Evolutionary conservation across 495 filamentous ascomycete genomes (phyloP).

Genomic region (Cercophora newfieldiana): DNA sequence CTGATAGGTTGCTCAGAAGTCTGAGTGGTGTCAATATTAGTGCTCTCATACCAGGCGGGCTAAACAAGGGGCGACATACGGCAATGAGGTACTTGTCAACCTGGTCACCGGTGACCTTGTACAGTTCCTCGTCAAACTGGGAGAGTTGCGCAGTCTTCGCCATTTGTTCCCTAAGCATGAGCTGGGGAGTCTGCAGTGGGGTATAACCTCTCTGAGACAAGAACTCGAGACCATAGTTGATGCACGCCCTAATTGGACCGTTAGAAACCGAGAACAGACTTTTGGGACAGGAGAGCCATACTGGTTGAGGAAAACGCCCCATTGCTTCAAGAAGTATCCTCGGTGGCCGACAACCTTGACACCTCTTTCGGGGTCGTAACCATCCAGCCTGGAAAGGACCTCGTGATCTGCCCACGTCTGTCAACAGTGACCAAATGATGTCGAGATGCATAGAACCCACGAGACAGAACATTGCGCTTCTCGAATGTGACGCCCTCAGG

Average conservation of each 20-base stretch:
- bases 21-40: slow-evolving; percentile 13
- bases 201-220: slow-evolving; percentile 74
- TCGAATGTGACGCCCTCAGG: slow-evolving; percentile 69
- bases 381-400: slow-evolving; percentile 81
- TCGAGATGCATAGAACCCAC: slow-evolving; percentile 29
- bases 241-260: slow-evolving; percentile 56
- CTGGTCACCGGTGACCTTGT: slow-evolving; percentile 90
- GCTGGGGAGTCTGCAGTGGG: slow-evolving; percentile 89
- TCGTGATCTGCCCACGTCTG: slow-evolving; percentile 72
- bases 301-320: slow-evolving; percentile 82
- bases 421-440: slow-evolving; percentile 33
- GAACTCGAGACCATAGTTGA: slow-evolving; percentile 94
- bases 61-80: slow-evolving; percentile 12
- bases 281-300: background rate
- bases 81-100: slow-evolving; percentile 95
- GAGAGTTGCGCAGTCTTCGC: slow-evolving; percentile 98
- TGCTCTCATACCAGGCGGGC: background rate
- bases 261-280: background rate
- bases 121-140: slow-evolving; percentile 95
- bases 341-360: slow-evolving; percentile 94
- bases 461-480: slow-evolving; percentile 48
- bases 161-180: slow-evolving; percentile 96
- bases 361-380: slow-evolving; percentile 90
- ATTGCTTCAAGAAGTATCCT: slow-evolving; percentile 86
- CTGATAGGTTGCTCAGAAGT: slow-evolving; percentile 95